A percentile compares a stretch with the other conserved stretches of the same genome.
Evolutionary conservation across 345 rosid species (phyloP).

Genomic region (Brassica incana): DNA sequence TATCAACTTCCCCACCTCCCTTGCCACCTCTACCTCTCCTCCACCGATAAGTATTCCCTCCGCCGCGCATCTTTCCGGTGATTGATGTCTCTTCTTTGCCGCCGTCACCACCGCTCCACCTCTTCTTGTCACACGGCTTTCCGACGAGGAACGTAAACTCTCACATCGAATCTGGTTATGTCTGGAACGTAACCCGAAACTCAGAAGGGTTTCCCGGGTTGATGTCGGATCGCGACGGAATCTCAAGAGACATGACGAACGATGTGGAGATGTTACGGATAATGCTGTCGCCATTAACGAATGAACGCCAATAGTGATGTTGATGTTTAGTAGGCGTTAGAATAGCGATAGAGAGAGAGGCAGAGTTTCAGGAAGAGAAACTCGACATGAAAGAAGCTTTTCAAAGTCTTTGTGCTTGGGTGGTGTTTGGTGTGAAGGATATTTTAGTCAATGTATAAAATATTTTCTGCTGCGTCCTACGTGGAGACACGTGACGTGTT

Average conservation of each 20-base stretch:
- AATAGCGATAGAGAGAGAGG: not conserved
- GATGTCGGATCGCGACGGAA: constrained; percentile 23
- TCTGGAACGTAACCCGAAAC: constrained; percentile 22
- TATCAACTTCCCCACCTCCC: constrained; percentile 29
- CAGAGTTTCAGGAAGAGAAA: not conserved
- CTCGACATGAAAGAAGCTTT: constrained; percentile 34
- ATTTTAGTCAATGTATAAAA: constrained; percentile 18
- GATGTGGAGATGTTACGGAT: constrained; percentile 43
- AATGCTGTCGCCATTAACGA: constrained; percentile 24
- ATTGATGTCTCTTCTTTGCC: constrained; percentile 19
- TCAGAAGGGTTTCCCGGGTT: constrained; percentile 33
- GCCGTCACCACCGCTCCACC: not conserved
- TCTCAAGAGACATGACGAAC: constrained; percentile 31
- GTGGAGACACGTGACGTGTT: not conserved
- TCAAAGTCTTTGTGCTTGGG: constrained; percentile 5
- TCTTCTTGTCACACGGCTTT: constrained; percentile 12
- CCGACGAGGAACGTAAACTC: not conserved
- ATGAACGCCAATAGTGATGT: constrained; percentile 8
- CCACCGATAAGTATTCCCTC: constrained; percentile 61
- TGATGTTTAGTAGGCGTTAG: not conserved
- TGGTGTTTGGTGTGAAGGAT: constrained; percentile 36
- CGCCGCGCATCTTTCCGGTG: constrained; percentile 56
- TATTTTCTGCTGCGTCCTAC: not conserved
- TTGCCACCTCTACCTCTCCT: constrained; percentile 34
- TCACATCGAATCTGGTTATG: constrained; percentile 26